These are phyloP conservation scores for Saussurea involucrata DNA, from an alignment of 129 eudicot genomes.

Conservation along the genomic window DNA sequence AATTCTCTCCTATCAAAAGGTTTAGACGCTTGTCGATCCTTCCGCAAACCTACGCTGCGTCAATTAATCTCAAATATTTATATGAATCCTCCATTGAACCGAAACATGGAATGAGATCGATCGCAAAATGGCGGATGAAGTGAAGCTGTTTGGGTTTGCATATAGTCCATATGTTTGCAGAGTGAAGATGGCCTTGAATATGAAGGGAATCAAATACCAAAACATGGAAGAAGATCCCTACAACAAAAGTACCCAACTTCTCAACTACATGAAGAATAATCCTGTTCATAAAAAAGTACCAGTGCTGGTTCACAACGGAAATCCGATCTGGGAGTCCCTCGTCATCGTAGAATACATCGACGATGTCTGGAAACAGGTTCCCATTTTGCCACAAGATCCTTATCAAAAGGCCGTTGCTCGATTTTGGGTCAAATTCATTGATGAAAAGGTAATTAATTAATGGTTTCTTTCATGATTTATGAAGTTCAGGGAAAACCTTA, in stretches of 20 bases:
- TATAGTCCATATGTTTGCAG: conserved; percentile 34
- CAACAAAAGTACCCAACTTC: conserved; percentile 28
- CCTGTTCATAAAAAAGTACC: conserved; percentile 45
- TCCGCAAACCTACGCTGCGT: too few relatives aligned
- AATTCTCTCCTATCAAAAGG: too few relatives aligned
- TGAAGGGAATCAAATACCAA: conserved; percentile 33
- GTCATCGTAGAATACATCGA: conserved; percentile 47
- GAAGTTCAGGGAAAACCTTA: too few relatives aligned
- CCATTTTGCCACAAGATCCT: conserved; percentile 35
- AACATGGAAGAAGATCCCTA: conserved; percentile 25
- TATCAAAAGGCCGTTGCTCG: conserved; percentile 33
- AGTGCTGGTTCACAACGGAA: conserved; percentile 38
- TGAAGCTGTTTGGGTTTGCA: conserved; percentile 23
- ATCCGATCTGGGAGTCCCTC: conserved; percentile 37
- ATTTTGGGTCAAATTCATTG: conserved; percentile 37
- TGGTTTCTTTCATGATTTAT: too few relatives aligned
- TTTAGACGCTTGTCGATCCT: too few relatives aligned
- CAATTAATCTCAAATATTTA: not conserved
- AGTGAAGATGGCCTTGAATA: conserved; percentile 28
- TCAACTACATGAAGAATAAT: conserved; percentile 24
- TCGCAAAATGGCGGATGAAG: conserved; percentile 22
- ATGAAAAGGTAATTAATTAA: conserved; percentile 45
- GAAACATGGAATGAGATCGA: not conserved
- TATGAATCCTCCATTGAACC: not conserved
- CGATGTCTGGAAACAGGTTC: conserved; percentile 35